Conservation (phyloP, 345 rosid genomes). For the Sisymbrium irio region DNA sequence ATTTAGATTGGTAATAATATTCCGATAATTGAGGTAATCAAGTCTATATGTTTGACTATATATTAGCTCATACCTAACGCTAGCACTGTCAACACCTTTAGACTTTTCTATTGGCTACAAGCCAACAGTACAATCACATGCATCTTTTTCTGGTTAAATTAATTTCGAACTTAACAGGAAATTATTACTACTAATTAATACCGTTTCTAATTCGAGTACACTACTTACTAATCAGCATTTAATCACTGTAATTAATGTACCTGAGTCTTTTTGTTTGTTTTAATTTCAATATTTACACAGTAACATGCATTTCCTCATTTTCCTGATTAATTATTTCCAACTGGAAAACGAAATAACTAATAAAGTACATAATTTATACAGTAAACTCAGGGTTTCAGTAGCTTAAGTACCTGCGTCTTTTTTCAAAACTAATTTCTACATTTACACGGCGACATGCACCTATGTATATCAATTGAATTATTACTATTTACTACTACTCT, state of each 20-base stretch:
- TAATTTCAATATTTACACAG: background rate
- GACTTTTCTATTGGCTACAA: conserved; percentile 17
- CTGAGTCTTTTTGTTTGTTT: background rate
- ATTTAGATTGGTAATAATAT: background rate
- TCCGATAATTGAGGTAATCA: conserved; percentile 25
- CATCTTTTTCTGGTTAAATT: background rate
- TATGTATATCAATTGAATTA: background rate
- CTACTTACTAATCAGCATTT: background rate
- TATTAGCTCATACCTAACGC: background rate
- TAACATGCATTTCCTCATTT: conserved; percentile 19
- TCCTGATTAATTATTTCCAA: background rate
- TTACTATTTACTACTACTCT: too few species aligned
- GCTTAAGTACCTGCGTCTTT: background rate
- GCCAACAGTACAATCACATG: conserved; percentile 26
- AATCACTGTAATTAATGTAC: background rate
- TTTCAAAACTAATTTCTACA: background rate
- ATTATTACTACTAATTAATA: background rate
- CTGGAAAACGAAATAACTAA: background rate
- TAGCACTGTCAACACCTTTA: conserved; percentile 4
- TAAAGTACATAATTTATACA: background rate
- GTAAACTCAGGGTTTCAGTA: background rate
- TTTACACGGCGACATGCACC: conserved; percentile 18
- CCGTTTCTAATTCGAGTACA: background rate
- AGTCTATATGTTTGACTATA: conserved; percentile 16
- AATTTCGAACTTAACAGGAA: background rate